These are phyloP conservation scores for Jamesozyma gamospora DNA, from an alignment of 805 yeast species.

Conservation along the genomic window DNA sequence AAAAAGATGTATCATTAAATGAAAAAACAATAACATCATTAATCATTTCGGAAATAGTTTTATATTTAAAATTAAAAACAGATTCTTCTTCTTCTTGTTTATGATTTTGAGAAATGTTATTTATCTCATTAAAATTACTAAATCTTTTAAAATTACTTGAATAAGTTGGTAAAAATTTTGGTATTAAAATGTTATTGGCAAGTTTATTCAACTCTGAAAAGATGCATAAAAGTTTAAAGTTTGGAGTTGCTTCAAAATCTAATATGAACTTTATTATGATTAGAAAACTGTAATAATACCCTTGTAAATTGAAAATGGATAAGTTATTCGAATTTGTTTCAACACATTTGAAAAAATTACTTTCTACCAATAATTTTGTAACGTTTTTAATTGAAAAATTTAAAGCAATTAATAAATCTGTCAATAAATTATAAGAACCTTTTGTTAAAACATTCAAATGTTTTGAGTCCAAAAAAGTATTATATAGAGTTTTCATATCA, in stretches of 20 bases:
- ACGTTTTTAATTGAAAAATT: conserved; percentile 28
- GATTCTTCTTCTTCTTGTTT: conserved; percentile 1
- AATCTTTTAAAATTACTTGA: conserved; percentile 19
- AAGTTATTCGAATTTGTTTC: conserved; percentile 14
- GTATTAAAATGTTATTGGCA: conserved; percentile 20
- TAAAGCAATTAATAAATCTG: conserved; percentile 25
- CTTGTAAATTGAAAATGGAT: conserved; percentile 25
- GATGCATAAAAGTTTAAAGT: conserved; percentile 25
- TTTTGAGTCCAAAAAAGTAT: conserved; percentile 16
- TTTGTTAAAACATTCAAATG: conserved; percentile 17
- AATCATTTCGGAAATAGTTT: conserved; percentile 21
- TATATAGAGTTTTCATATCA: conserved; percentile 14
- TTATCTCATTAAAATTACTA: conserved; percentile 7
- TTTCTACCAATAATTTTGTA: conserved; percentile 13
- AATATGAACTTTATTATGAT: conserved; percentile 23
- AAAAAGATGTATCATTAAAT: conserved; percentile 26
- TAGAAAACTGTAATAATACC: conserved; percentile 24
- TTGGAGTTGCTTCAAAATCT: conserved; percentile 28
- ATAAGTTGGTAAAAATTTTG: conserved; percentile 15
- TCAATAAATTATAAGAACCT: conserved; percentile 21
- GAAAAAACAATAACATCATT: conserved; percentile 25
- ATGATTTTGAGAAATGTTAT: neutral
- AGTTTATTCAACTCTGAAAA: conserved; percentile 25
- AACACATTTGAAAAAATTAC: conserved; percentile 9
- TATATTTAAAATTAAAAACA: conserved; percentile 12